These are phyloP conservation scores for Auricularia cornea DNA, from an alignment of 768 basidiomycete species.

Conservation along the genomic window DNA sequence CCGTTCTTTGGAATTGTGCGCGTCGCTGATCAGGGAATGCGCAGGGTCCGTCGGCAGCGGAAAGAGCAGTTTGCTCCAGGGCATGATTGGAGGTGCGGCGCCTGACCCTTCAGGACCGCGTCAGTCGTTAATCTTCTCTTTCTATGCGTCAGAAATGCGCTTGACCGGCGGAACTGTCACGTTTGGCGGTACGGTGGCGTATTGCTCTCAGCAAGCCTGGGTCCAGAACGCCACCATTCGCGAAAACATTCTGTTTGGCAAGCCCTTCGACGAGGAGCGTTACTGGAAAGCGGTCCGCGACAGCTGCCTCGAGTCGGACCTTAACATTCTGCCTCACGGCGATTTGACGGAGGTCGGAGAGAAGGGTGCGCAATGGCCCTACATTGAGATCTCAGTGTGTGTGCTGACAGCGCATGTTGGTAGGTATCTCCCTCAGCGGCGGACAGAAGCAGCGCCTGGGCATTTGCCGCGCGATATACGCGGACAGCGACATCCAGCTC, in stretches of 20 bases:
- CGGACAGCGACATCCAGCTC: slow-evolving; percentile 75
- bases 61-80: slow-evolving; percentile 51
- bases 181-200: slow-evolving; percentile 58
- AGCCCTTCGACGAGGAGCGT: slow-evolving; percentile 67
- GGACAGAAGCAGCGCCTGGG: slow-evolving; percentile 77
- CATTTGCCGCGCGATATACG: slow-evolving; percentile 83
- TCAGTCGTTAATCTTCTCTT: slow-evolving; percentile 22
- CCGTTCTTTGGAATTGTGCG: too few species aligned
- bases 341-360: slow-evolving; percentile 83
- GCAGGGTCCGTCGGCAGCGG: slow-evolving; percentile 29
- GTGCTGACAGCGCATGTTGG: too few species aligned
- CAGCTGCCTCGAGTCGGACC: slow-evolving; percentile 71
- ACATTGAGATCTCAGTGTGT: too few species aligned
- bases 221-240: slow-evolving; percentile 78
- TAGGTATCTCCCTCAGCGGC: slow-evolving; percentile 79
- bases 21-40: too few species aligned
- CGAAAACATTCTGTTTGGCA: slow-evolving; percentile 85
- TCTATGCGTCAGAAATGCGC: slow-evolving; percentile 42
- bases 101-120: slow-evolving; percentile 57
- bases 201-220: slow-evolving; percentile 70
- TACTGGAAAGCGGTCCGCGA: slow-evolving; percentile 78
- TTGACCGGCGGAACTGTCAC: slow-evolving; percentile 40
- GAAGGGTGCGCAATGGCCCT: slow-evolving; percentile 30
- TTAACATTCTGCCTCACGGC: slow-evolving; percentile 66
- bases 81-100: slow-evolving; percentile 78